Evolutionary conservation across 2,329 filamentous ascomycete species (phyloP), one percentile per base, ranked within the genome.

Genomic region (Phialemoniopsis sp.): DNA sequence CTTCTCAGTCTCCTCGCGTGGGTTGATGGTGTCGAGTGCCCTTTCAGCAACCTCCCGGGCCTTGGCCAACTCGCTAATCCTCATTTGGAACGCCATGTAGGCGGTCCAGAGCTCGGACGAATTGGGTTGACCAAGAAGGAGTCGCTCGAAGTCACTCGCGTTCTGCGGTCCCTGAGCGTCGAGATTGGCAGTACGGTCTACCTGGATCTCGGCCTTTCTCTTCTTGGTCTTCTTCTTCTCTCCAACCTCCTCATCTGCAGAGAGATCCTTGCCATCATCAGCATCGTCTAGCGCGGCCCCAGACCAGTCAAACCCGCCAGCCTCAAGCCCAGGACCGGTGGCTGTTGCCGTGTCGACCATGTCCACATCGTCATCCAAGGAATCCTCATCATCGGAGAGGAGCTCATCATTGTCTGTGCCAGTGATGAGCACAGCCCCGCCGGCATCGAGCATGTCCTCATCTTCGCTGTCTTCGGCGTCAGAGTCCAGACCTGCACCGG

Each of bases 51-150:
- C 85, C 48, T 91, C 86, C 36, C 91, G 82, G 12, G 93, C 90
- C 63, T 89, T 93, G 45, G 84, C 80, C 15, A 94, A 73, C 64
- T 98, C 93, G 57, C 88, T 88, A 38, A 95, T 78, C 57, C 95
- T 85, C 62, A 96, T 83, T 64, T 97, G 89, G 76, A 95, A 95
- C n/a, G 90, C 89, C 89, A 98, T 97, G 67, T 98, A 98, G 49
- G 88, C 80, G 39, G 96, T 87, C 93, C 93, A 98, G 19, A 97
- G 76, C 45, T 85, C 73, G 1, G 91, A 94, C n/a, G 87, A 91
- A 65, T 97, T 89, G 3, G 93, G 89, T 58, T 95, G 87, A 40
- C 89, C 88, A 16, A 98, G 79, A 32, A 98, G 78, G 17, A 96
- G 81, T 50, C 93, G 85, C 66, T 98, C 94, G 60, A 89, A 98